Percentiles rank a stretch among this genome's conserved stretches.
Conservation (phyloP, 1,284 basidiomycete species). For the Fistulina hepatica region DNA sequence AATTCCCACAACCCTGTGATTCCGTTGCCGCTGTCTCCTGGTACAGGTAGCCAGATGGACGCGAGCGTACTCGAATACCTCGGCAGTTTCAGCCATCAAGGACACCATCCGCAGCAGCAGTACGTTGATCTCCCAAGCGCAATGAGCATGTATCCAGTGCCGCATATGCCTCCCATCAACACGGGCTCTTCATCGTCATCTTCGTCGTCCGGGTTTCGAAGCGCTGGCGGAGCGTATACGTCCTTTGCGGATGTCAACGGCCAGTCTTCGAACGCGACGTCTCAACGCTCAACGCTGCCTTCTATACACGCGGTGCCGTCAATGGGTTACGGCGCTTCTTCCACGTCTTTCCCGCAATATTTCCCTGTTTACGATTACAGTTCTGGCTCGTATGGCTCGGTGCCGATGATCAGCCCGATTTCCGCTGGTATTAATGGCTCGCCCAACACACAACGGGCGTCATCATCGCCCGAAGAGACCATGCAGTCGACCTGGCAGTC, state of each 20-base stretch:
- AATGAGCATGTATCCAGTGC: conserved; percentile 27
- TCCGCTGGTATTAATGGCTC: no score
- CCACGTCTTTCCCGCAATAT: conserved; percentile 47
- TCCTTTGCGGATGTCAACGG: not conserved
- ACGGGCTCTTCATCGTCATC: no score
- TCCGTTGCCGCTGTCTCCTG: conserved; percentile 40
- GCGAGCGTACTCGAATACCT: conserved; percentile 57
- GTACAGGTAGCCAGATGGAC: conserved; percentile 35
- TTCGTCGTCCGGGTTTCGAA: no score
- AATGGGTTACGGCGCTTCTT: conserved; percentile 6
- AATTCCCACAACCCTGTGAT: conserved; percentile 55
- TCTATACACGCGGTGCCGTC: no score
- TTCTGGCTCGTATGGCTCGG: no score
- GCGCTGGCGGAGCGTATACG: not conserved
- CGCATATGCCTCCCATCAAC: not conserved
- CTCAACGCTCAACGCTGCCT: conserved; percentile 10
- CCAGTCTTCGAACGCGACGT: conserved; percentile 13
- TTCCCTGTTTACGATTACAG: conserved; percentile 71
- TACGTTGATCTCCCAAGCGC: conserved; percentile 28
- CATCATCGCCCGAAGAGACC: no score
- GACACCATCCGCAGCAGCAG: conserved; percentile 20
- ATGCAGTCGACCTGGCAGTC: no score
- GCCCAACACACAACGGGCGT: no score
- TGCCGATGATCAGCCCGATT: no score
- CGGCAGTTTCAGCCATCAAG: conserved; percentile 41